A percentile compares a stretch with the other conserved stretches of the same genome.
phyloP scores from a whole-genome alignment of 257 asterid genomes.

The Capsicum baccatum region DNA sequence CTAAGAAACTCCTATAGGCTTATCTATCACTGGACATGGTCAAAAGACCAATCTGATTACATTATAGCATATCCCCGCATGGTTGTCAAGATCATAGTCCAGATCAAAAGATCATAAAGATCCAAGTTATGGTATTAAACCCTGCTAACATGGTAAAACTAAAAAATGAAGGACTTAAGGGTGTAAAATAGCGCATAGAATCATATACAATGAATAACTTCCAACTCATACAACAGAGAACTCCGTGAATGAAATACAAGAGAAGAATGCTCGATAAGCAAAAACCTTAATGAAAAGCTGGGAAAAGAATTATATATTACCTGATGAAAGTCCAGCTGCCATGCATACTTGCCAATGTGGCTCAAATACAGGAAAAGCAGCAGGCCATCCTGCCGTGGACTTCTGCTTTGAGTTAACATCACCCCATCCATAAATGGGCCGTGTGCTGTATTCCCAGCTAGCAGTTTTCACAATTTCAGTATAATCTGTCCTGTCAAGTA shows the following conservation, averaged over 20 bases:
- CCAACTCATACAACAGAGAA: slow-evolving; percentile 19
- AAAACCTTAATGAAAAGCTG: neutral
- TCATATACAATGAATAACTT: neutral
- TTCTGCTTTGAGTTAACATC: slow-evolving; percentile 80
- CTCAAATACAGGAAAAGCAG: slow-evolving; percentile 98
- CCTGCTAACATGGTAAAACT: neutral
- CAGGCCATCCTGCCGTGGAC: slow-evolving; percentile 99
- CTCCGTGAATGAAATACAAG: neutral
- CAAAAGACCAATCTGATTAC: neutral
- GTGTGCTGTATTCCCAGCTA: slow-evolving; percentile 91
- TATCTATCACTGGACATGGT: slow-evolving; percentile 8
- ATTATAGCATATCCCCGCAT: neutral
- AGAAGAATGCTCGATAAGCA: neutral
- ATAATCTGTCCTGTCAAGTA: slow-evolving; percentile 79
- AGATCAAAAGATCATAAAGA: slow-evolving; percentile 2
- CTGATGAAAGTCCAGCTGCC: slow-evolving; percentile 98
- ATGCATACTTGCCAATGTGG: slow-evolving; percentile 99
- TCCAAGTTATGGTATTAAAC: neutral
- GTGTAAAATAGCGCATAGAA: neutral
- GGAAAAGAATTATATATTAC: slow-evolving; percentile 41
- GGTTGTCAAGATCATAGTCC: neutral
- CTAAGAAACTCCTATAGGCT: neutral
- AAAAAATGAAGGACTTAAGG: slow-evolving; percentile 20
- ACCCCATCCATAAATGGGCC: slow-evolving; percentile 96
- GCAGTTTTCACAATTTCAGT: slow-evolving; percentile 83